Evolutionary conservation across 441 rosid genomes (phyloP).

Genomic region (Eruca vesicaria): DNA sequence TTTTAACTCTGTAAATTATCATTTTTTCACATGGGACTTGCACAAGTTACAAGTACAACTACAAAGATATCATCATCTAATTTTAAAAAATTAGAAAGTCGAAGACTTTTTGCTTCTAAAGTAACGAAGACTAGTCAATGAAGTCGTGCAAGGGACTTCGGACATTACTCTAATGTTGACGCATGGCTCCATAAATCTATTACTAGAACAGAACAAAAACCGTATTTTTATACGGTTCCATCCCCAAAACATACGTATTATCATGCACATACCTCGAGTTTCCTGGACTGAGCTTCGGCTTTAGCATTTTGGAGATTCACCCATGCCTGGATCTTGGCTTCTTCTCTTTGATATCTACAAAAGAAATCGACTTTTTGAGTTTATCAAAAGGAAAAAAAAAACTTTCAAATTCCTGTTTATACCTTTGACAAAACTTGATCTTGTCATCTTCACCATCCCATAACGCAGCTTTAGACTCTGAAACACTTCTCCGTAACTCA

Average conservation of each 20-base stretch:
- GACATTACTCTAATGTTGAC: conserved; percentile 23
- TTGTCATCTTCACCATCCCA: conserved; percentile 85
- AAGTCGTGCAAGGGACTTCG: conserved; percentile 23
- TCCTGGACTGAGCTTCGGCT: conserved; percentile 93
- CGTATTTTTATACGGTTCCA: neutral
- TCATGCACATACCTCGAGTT: conserved; percentile 63
- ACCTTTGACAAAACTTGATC: conserved; percentile 76
- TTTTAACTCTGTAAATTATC: neutral
- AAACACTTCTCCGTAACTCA: conserved; percentile 47
- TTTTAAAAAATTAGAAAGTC: conserved; percentile 27
- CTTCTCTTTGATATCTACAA: conserved; percentile 81
- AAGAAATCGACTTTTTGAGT: neutral
- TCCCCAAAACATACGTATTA: conserved; percentile 1
- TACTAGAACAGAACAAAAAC: conserved; percentile 1
- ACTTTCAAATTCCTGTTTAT: neutral
- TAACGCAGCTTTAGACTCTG: conserved; percentile 57
- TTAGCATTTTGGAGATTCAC: conserved; percentile 87
- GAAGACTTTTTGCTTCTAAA: conserved; percentile 40
- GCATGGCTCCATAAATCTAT: conserved; percentile 60
- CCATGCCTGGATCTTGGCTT: conserved; percentile 95
- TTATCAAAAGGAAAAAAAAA: neutral
- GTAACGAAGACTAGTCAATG: conserved; percentile 61
- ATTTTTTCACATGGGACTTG: conserved; percentile 30
- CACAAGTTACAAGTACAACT: conserved; percentile 35
- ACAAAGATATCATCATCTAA: conserved; percentile 23